Base-by-base conservation (phyloP, 129 eudicot genomes). In the Chrysanthemum seticuspe region DNA sequence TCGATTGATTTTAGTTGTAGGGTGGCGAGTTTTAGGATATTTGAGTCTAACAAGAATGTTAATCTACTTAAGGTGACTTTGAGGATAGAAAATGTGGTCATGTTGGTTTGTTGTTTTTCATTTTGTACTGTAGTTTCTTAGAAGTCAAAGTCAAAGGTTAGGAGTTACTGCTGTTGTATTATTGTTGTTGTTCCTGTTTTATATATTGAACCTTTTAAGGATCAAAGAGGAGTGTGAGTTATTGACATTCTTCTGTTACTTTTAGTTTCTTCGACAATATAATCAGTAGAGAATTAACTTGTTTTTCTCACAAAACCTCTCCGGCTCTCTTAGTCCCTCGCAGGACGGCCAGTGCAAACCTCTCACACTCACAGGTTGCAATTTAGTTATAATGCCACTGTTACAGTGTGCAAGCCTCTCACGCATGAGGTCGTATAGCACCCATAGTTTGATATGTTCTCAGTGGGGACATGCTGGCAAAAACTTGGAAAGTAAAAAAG, bases 131-230 rank as follows among this genome's bases (percentile, higher is more conserved):
- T 29, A 29, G 10, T 50, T 65, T 66, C 14, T 56, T 76, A 67
- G 25, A 67, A 57, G 74, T 66, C 51, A 54, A 12, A 55, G 79
- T 76, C 79, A 76, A 67, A 45, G 75, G 54, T 1, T 68, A 58
- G 68, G 49, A 44, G 51, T 65, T 48, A 50, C 59, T 40, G 23
- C 4, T 19, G 4, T 44, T 47, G 56, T 66, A 49, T 62, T 62
- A 61, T 23, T 10, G 9, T 13, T 59, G 64, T 23, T 27, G 61
- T 10, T 64, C 67, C 11, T 67, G 53, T 31, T 61, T 67, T 67
- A 48, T 67, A 25, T 57, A 31, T 65, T 56, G 79, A 74, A 74
- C 78, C 65, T 65, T 8, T 74, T 55, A 75, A 67, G 79, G 21
- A 65, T 65, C 29, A 53, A 64, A 34, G 45, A 49, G 73, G 57